Evolutionary conservation across 164 flowering plant species (phyloP).

Genomic region (Liriodendron chinense): DNA sequence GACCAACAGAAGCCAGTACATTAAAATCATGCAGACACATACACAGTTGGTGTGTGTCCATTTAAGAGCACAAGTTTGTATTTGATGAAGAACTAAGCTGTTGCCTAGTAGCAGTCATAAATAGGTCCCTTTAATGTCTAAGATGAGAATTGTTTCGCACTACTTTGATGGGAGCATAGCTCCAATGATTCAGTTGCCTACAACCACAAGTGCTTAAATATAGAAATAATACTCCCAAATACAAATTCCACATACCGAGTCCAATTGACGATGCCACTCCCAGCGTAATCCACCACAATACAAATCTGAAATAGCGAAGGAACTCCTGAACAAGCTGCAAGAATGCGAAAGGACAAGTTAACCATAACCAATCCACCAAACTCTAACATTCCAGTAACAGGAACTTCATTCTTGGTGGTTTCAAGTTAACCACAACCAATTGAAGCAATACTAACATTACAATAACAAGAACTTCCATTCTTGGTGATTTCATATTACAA

Average conservation of each 20-base stretch:
- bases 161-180: background rate
- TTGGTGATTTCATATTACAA: no score
- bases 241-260: constrained; percentile 51
- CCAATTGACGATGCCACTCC: constrained; percentile 98
- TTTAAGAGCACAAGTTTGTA: no score
- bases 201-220: background rate
- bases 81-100: no score
- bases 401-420: no score
- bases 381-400: no score
- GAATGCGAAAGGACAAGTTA: constrained; percentile 10
- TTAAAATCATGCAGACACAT: no score
- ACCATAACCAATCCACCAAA: background rate
- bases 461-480: no score
- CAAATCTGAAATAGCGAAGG: constrained; percentile 44
- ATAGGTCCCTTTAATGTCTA: background rate
- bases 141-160: background rate
- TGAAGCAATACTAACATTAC: no score
- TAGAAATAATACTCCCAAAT: background rate
- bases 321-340: constrained; percentile 82
- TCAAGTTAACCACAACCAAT: no score
- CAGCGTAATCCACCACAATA: constrained; percentile 84
- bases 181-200: background rate
- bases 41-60: no score
- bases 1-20: no score
- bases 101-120: no score